Conservation (phyloP, 2,329 filamentous ascomycete genomes). For the Epichloe baconii region DNA sequence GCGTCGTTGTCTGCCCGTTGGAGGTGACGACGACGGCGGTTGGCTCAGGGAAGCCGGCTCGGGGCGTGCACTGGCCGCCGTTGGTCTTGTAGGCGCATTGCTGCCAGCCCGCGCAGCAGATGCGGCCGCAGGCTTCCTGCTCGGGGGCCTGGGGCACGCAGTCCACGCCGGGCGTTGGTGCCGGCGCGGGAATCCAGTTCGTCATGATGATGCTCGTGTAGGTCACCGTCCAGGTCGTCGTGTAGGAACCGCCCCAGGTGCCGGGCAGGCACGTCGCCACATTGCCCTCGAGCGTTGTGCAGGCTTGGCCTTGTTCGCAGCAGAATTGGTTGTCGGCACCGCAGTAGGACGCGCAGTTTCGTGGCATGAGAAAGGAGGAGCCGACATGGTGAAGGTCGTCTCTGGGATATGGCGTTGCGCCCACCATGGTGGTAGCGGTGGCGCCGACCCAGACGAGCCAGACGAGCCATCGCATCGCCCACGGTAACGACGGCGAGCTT, state of each 20-base stretch:
- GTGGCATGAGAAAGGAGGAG: conserved; percentile 36
- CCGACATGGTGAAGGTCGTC: conserved; percentile 35
- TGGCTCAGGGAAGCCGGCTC: conserved; percentile 32
- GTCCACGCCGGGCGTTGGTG: conserved; percentile 28
- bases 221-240: conserved; percentile 49
- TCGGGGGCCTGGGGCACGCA: conserved; percentile 39
- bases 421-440: conserved; percentile 20
- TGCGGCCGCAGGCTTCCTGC: conserved; percentile 50
- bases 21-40: conserved; percentile 31
- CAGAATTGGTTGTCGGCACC: conserved; percentile 42
- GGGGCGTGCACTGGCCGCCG: conserved; percentile 42
- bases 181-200: conserved; percentile 30
- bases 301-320: conserved; percentile 35
- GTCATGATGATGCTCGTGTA: conserved; percentile 47
- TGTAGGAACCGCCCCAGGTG: conserved; percentile 25
- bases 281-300: conserved; percentile 34
- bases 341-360: conserved; percentile 39
- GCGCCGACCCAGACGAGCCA: conserved; percentile 26
- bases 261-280: conserved; percentile 35
- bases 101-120: conserved; percentile 59
- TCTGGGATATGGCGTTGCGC: conserved; percentile 34
- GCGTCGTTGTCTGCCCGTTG: conserved; percentile 37
- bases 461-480: conserved; percentile 15
- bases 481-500: conserved; percentile 3
- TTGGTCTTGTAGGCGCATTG: conserved; percentile 40